A percentile compares a stretch with the other conserved stretches of the same genome.
phyloP scores from a whole-genome alignment of 1,284 basidiomycete species.

The Ceratobasidium sp. region DNA sequence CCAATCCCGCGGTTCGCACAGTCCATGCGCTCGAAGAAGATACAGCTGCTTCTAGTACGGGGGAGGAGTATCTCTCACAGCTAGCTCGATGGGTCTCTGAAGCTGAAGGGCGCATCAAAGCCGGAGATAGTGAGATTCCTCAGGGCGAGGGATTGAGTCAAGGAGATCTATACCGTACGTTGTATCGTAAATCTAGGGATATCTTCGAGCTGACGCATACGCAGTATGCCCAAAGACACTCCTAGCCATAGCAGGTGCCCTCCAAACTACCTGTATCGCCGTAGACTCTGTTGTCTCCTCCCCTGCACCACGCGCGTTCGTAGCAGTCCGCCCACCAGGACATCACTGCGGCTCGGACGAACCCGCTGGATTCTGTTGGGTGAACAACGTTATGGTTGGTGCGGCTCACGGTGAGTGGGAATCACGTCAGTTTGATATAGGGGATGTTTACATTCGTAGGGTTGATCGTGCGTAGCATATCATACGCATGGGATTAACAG shows the following conservation, averaged over 20 bases:
- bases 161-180: slow-evolving; percentile 87
- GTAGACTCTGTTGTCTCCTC: slow-evolving; percentile 67
- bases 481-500: slow-evolving; percentile 83
- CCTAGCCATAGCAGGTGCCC: slow-evolving; percentile 79
- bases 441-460: not conserved
- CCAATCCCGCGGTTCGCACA: slow-evolving; percentile 76
- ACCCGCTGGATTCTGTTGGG: slow-evolving; percentile 93
- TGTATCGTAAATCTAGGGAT: slow-evolving; percentile 47
- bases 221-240: slow-evolving; percentile 79
- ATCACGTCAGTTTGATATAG: slow-evolving; percentile 7
- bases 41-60: slow-evolving; percentile 29
- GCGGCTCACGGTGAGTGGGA: slow-evolving; percentile 82
- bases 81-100: slow-evolving; percentile 72
- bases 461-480: slow-evolving; percentile 69
- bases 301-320: slow-evolving; percentile 73
- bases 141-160: slow-evolving; percentile 68
- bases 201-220: slow-evolving; percentile 21
- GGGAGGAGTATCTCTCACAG: slow-evolving; percentile 68
- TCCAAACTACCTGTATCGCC: slow-evolving; percentile 87
- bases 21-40: slow-evolving; percentile 78
- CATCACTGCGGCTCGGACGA: slow-evolving; percentile 92
- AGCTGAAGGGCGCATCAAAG: slow-evolving; percentile 73
- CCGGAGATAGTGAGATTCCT: slow-evolving; percentile 84
- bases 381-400: slow-evolving; percentile 93
- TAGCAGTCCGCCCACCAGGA: slow-evolving; percentile 87